Conservation (phyloP, 2,329 filamentous ascomycete species). For the Ilyonectria sp. region DNA sequence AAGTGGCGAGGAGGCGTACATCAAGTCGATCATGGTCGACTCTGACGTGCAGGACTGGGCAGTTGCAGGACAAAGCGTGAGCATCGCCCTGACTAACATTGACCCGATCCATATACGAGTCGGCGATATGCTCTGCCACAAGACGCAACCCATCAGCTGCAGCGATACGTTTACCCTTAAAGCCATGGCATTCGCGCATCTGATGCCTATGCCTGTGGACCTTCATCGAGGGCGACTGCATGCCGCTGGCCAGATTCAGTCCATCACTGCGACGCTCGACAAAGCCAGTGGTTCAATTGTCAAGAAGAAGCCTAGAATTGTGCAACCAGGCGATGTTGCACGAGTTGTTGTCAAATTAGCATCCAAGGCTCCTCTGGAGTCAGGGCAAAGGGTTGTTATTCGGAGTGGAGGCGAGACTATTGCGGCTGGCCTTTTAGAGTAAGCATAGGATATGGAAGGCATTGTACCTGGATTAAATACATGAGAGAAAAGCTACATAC, state of each 20-base stretch:
- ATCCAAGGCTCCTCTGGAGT: conserved; percentile 83
- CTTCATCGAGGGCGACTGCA: conserved; percentile 90
- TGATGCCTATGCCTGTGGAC: conserved; percentile 91
- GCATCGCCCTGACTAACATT: conserved; percentile 87
- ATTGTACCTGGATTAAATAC: neutral
- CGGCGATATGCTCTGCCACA: conserved; percentile 89
- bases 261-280: conserved; percentile 82
- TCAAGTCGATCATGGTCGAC: conserved; percentile 87
- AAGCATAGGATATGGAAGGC: conserved; percentile 40
- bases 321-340: conserved; percentile 85
- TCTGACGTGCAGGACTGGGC: conserved; percentile 85
- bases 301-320: conserved; percentile 88
- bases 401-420: conserved; percentile 86
- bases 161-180: conserved; percentile 85
- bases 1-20: conserved; percentile 82
- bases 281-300: conserved; percentile 81
- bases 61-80: conserved; percentile 91
- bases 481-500: neutral
- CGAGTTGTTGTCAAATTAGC: conserved; percentile 83
- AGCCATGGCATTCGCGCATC: conserved; percentile 88
- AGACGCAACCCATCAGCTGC: conserved; percentile 76
- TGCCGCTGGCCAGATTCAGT: conserved; percentile 80
- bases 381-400: conserved; percentile 84
- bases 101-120: conserved; percentile 86
- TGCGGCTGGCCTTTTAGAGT: conserved; percentile 89